A percentile compares a stretch with the other conserved stretches of the same genome.
These are phyloP conservation scores for Coleophoma eucalyptorum DNA, from an alignment of 2,329 filamentous ascomycete species.

Conservation along the genomic window DNA sequence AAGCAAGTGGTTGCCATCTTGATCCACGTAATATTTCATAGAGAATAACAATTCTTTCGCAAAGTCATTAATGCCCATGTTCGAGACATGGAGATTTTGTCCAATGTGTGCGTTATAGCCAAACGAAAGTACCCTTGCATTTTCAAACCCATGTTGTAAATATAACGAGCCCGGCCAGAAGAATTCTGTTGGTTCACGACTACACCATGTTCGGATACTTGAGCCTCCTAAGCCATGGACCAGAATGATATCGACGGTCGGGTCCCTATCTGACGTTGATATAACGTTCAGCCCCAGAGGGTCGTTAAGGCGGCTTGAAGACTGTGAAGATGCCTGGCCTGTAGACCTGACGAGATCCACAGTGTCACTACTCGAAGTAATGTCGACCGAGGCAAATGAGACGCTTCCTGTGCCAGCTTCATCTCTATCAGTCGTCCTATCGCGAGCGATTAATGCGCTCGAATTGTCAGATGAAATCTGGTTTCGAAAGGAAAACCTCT, in stretches of 20 bases:
- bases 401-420: too few relatives aligned
- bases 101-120: conserved; percentile 2
- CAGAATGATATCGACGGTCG: conserved; percentile 25
- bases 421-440: too few relatives aligned
- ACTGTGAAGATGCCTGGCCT: too few relatives aligned
- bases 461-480: too few relatives aligned
- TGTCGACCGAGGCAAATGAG: too few relatives aligned
- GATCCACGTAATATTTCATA: conserved; percentile 14
- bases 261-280: background rate
- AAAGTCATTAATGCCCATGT: conserved; percentile 11
- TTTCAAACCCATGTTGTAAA: conserved; percentile 23
- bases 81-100: conserved; percentile 9
- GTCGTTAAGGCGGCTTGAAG: too few relatives aligned
- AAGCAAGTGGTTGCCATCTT: conserved; percentile 8
- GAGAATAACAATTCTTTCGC: conserved; percentile 4
- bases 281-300: conserved; percentile 4
- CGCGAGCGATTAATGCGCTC: too few relatives aligned
- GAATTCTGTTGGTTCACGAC: conserved; percentile 14
- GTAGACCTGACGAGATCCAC: too few relatives aligned
- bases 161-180: conserved; percentile 31
- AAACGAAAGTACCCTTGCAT: background rate
- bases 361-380: too few relatives aligned
- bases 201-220: conserved; percentile 30
- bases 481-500: too few relatives aligned
- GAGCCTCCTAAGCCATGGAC: conserved; percentile 33